phyloP scores from a whole-genome alignment of 192 early-diverging fungal species.

The Oehlia diaphana region DNA sequence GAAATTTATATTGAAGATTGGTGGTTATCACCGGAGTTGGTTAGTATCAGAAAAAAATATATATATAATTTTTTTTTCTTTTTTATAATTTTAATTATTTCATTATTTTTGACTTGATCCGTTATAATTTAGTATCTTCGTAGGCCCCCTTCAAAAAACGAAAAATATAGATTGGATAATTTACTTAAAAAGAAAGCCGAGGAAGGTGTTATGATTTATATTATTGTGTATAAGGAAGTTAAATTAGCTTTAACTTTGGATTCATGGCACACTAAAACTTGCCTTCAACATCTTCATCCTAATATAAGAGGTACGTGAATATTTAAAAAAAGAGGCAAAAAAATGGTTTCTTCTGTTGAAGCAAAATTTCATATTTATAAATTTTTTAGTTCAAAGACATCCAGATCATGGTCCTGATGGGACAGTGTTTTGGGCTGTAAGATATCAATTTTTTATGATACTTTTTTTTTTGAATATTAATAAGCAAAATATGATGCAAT shows the following conservation, averaged over 20 bases:
- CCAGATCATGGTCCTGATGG: conserved; percentile 76
- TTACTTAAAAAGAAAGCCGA: conserved; percentile 76
- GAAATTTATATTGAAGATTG: conserved; percentile 78
- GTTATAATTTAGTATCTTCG: conserved; percentile 54
- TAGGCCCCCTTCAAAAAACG: conserved; percentile 66
- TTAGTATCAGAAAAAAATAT: conserved; percentile 10
- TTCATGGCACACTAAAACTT: conserved; percentile 71
- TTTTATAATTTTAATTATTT: no score
- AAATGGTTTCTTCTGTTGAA: not conserved
- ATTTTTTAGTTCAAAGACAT: conserved; percentile 69
- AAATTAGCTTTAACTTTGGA: conserved; percentile 66
- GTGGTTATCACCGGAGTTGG: conserved; percentile 84
- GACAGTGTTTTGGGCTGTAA: conserved; percentile 78
- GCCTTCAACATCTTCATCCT: conserved; percentile 64
- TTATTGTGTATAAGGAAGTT: conserved; percentile 82
- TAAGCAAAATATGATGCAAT: no score
- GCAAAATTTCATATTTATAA: not conserved
- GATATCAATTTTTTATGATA: not conserved
- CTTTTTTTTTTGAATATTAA: not conserved
- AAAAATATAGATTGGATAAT: conserved; percentile 73
- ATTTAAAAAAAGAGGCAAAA: not conserved
- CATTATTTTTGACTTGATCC: not conserved
- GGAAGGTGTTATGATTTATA: conserved; percentile 81
- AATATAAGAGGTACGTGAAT: conserved; percentile 64
- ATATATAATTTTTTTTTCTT: not conserved